phyloP scores from a whole-genome alignment of 768 basidiomycete genomes.

The Pholiota microspora region DNA sequence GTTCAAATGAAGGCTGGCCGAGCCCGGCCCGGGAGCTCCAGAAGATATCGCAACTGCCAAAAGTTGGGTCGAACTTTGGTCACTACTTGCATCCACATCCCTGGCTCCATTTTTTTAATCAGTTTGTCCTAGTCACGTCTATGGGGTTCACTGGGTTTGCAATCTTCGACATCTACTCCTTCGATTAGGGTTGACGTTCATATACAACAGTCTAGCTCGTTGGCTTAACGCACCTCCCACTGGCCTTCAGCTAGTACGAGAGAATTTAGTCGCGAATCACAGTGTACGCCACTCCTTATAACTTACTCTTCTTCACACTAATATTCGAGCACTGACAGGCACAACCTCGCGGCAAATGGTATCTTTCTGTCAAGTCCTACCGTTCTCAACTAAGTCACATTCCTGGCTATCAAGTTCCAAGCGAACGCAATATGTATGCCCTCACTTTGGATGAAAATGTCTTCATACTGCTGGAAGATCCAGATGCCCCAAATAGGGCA shows the following conservation, averaged over 20 bases:
- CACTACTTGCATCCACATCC: no score
- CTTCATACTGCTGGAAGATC: constrained; percentile 78
- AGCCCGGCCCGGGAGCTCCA: no score
- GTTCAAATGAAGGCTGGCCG: no score
- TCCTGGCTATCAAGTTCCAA: constrained; percentile 44
- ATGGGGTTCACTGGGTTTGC: constrained; percentile 68
- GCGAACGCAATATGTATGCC: constrained; percentile 72
- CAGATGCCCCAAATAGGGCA: constrained; percentile 62
- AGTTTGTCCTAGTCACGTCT: neutral
- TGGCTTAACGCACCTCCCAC: constrained; percentile 82
- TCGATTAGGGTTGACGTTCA: constrained; percentile 2
- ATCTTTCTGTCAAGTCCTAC: constrained; percentile 68
- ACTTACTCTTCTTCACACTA: neutral
- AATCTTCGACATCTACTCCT: constrained; percentile 6
- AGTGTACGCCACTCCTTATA: constrained; percentile 39
- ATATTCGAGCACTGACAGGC: constrained; percentile 40
- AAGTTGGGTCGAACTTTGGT: no score
- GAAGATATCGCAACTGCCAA: no score
- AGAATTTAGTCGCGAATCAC: constrained; percentile 71
- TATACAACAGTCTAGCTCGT: constrained; percentile 56
- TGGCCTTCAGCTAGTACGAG: constrained; percentile 63
- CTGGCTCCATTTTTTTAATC: no score
- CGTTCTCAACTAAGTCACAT: constrained; percentile 67
- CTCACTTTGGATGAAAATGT: constrained; percentile 80
- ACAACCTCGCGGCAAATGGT: constrained; percentile 60